These are phyloP conservation scores for Melanopsichium pennsylvanicum DNA, from an alignment of 1,284 basidiomycete species.

Conservation along the genomic window DNA sequence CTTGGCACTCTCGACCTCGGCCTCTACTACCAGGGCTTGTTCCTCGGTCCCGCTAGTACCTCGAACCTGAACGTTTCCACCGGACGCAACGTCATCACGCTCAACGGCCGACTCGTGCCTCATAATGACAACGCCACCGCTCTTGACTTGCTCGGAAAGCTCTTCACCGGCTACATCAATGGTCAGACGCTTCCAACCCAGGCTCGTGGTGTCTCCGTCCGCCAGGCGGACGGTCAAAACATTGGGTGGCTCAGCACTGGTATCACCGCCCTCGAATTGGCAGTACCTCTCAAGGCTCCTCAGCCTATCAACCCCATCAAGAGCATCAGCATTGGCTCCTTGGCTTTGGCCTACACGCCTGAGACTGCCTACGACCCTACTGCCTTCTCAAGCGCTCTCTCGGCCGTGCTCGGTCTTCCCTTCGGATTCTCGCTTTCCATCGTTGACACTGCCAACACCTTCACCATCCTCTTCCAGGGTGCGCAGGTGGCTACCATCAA, in stretches of 20 bases:
- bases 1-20: constrained; percentile 77
- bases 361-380: constrained; percentile 73
- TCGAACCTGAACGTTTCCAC: constrained; percentile 56
- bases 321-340: constrained; percentile 73
- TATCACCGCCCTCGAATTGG: constrained; percentile 72
- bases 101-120: constrained; percentile 73
- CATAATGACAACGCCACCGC: constrained; percentile 70
- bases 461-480: constrained; percentile 73
- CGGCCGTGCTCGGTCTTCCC: constrained; percentile 74
- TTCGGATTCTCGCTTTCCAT: constrained; percentile 80
- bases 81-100: constrained; percentile 73
- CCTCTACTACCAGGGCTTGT: constrained; percentile 73
- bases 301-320: constrained; percentile 75
- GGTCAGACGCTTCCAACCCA: constrained; percentile 72
- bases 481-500: constrained; percentile 70
- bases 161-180: constrained; percentile 81
- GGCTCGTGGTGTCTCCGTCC: constrained; percentile 71
- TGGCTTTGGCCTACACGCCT: constrained; percentile 73
- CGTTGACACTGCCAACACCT: constrained; percentile 72
- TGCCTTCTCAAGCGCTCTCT: constrained; percentile 72
- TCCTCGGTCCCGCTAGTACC: constrained; percentile 72
- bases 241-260: constrained; percentile 77
- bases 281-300: constrained; percentile 73
- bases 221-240: constrained; percentile 71
- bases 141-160: constrained; percentile 71